phyloP scores from a whole-genome alignment of 345 rosid species.

The Rhodomyrtus tomentosa region DNA sequence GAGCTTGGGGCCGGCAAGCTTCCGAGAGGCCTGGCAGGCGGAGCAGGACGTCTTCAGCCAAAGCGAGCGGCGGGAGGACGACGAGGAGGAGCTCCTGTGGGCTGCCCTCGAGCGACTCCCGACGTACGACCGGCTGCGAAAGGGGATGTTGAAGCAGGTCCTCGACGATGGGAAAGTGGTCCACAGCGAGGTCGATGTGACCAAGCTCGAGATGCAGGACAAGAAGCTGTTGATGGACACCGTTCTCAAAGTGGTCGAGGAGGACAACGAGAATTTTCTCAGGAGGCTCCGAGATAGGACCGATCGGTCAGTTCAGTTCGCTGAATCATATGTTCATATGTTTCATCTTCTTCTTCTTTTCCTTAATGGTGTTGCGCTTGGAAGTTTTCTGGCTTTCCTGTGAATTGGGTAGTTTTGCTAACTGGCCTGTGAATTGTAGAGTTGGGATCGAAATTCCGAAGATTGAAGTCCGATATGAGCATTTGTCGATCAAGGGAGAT shows the following conservation, averaged over 20 bases:
- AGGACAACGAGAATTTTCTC: constrained; percentile 16
- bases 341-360: too few species aligned
- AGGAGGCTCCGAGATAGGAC: constrained; percentile 9
- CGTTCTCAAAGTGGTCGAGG: constrained; percentile 14
- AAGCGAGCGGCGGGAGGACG: background rate
- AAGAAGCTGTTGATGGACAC: constrained; percentile 21
- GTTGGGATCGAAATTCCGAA: constrained; percentile 24
- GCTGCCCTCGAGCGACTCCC: constrained; percentile 21
- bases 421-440: too few species aligned
- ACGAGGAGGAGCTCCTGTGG: constrained; percentile 20
- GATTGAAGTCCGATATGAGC: constrained; percentile 25
- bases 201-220: constrained; percentile 15
- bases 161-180: constrained; percentile 8
- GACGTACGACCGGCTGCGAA: constrained; percentile 13
- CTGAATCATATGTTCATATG: too few species aligned
- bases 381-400: too few species aligned
- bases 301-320: constrained; percentile 1
- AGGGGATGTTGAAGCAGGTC: constrained; percentile 10
- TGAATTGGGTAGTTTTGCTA: too few species aligned
- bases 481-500: constrained; percentile 21
- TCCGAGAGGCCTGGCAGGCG: constrained; percentile 3
- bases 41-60: constrained; percentile 10
- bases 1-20: constrained; percentile 5
- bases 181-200: constrained; percentile 12
- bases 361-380: too few species aligned